These are phyloP conservation scores for Aspergillus piperis DNA, from an alignment of 2,329 filamentous ascomycete species.

Conservation along the genomic window DNA sequence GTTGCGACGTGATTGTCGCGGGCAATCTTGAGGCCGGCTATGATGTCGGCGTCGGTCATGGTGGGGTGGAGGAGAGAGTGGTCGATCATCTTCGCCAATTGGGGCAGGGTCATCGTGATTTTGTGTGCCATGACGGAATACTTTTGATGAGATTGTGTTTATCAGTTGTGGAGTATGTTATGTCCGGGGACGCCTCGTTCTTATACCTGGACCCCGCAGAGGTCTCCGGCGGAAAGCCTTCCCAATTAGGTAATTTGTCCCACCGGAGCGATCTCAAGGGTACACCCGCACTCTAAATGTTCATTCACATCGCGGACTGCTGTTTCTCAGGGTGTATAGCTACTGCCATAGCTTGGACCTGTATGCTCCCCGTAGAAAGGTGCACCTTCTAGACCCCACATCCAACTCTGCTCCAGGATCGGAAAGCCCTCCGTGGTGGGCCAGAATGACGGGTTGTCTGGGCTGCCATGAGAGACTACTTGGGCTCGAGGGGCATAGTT, in stretches of 20 bases:
- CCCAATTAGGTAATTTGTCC: neutral
- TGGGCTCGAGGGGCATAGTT: neutral
- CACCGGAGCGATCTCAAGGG: neutral
- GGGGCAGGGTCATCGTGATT: slow-evolving; percentile 36
- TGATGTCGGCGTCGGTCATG: slow-evolving; percentile 59
- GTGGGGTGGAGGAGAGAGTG: slow-evolving; percentile 64
- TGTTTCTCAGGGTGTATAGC: neutral
- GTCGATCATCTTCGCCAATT: slow-evolving; percentile 51
- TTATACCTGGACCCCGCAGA: too few relatives aligned
- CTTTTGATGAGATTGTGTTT: neutral
- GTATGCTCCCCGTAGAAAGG: too few relatives aligned
- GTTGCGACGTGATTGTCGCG: slow-evolving; percentile 55
- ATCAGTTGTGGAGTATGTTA: neutral
- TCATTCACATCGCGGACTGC: too few relatives aligned
- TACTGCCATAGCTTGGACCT: neutral
- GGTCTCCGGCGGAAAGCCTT: neutral
- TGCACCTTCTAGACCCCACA: slow-evolving; percentile 19
- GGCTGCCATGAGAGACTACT: neutral
- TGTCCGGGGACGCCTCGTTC: neutral
- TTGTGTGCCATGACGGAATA: slow-evolving; percentile 12
- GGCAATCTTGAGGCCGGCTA: slow-evolving; percentile 51
- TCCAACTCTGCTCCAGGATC: slow-evolving; percentile 25
- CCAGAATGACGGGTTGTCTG: slow-evolving; percentile 8
- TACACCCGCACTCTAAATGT: too few relatives aligned
- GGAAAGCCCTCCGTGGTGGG: slow-evolving; percentile 13